Base-by-base conservation (phyloP, 2,329 filamentous ascomycete species). In the Biscogniauxia marginata region DNA sequence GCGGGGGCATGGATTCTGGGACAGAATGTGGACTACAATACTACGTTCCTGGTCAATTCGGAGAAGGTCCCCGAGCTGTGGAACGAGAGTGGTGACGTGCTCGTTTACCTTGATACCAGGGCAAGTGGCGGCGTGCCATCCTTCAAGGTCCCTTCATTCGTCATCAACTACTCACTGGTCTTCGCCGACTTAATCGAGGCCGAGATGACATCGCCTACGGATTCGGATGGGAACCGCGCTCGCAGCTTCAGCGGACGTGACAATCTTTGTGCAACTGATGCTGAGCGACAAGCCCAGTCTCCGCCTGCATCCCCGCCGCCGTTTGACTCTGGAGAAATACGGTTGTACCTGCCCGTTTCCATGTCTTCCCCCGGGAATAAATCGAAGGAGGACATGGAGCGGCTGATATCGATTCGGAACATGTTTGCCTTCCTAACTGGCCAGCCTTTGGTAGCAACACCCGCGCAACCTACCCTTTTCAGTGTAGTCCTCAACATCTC, bases 41-140 rank as follows among this genome's bases (percentile, higher is more conserved):
- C 79, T 0, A 67, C 74, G 6, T 77, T 78, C 25, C 70, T 87
- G 52, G 67, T 75, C 20, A 80, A 79, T 46, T 80, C 78, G 19
- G 83, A 87, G 63, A 84, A 81, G 74, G 82, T 88, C 3, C 83
- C 85, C 1, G 86, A 88, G 68, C 71, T 89, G 19, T 88, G 86
- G 86, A 83, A 85, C 61, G 84, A 87, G 53, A 73, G 70, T 51
- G 84, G 82, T 43, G 79, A 79, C 58, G 78, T 86, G 21, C 74
- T 77, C 50, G 77, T 89, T 19, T 84, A 84, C 63, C 71, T 89
- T 3, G 81, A 81, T 54, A 77, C 84, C 1, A 78, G 75, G 53
- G 73, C 74, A 4, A 79, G 74, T 56, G 78, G 78, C 8, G 71
- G 69, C 7, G 81, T 81, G 0, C 79, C 85, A 1, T 86, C 83